These are phyloP conservation scores for Ceratobasidium papillatum DNA, from an alignment of 1,284 basidiomycete genomes.

Conservation along the genomic window DNA sequence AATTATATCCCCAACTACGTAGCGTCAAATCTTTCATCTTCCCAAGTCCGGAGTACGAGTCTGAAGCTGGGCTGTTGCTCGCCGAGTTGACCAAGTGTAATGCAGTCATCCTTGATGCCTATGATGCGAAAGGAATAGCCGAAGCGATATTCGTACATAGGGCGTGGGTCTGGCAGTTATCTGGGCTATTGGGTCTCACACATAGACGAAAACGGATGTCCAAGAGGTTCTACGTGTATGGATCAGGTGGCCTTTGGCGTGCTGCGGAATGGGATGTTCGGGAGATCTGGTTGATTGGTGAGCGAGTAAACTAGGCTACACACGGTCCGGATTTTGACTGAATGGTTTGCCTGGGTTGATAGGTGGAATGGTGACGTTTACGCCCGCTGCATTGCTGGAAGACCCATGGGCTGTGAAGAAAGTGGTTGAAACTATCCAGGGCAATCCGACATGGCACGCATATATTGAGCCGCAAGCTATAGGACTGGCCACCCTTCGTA, in stretches of 20 bases:
- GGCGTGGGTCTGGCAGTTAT: conserved; percentile 1
- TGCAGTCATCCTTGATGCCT: not conserved
- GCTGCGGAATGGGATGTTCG: conserved; percentile 24
- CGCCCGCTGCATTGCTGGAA: conserved; percentile 23
- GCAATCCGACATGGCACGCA: conserved; percentile 23
- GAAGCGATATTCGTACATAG: conserved; percentile 28
- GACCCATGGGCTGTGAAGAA: conserved; percentile 23
- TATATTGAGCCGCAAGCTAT: conserved; percentile 31
- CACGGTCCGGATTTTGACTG: not conserved
- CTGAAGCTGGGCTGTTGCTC: conserved; percentile 6
- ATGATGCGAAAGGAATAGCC: not conserved
- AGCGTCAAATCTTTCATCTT: conserved; percentile 25
- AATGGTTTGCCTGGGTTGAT: not conserved
- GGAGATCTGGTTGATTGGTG: conserved; percentile 28
- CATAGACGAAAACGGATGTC: not conserved
- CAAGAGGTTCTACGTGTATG: conserved; percentile 28
- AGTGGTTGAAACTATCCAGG: conserved; percentile 5
- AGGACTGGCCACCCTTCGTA: not conserved
- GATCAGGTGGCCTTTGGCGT: conserved; percentile 20
- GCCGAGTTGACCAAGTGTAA: conserved; percentile 7
- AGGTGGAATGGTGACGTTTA: conserved; percentile 38
- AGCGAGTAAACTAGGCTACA: not conserved
- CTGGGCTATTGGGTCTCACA: conserved; percentile 4
- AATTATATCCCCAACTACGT: not conserved
- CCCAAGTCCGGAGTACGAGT: not conserved